These are phyloP conservation scores for Ulmus americana DNA, from an alignment of 331 rosid species.

Conservation along the genomic window DNA sequence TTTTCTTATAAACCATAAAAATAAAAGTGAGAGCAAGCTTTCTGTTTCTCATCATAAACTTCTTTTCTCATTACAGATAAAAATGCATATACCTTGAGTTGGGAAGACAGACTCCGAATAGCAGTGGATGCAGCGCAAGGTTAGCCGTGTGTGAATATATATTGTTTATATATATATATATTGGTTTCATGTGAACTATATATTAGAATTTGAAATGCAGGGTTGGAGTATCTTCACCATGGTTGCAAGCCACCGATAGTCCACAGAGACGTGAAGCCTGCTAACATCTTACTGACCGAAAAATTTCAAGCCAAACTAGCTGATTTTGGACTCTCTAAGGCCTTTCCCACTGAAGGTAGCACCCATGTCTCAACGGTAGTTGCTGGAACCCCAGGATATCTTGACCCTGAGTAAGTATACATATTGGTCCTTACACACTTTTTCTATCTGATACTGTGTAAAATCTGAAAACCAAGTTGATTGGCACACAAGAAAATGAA, in stretches of 20 bases:
- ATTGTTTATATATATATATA: neutral
- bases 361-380: slow-evolving; percentile 2
- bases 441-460: too few species aligned
- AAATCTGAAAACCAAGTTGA: too few species aligned
- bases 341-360: neutral
- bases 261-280: slow-evolving; percentile 35
- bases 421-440: neutral
- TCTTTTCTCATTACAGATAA: slow-evolving; percentile 7
- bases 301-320: slow-evolving; percentile 32
- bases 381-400: slow-evolving; percentile 29
- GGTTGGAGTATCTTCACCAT: slow-evolving; percentile 33
- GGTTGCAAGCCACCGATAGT: slow-evolving; percentile 41
- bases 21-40: neutral
- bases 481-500: too few species aligned
- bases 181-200: neutral
- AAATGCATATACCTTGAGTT: slow-evolving; percentile 10
- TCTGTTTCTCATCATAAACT: neutral
- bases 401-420: slow-evolving; percentile 31
- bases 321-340: slow-evolving; percentile 35
- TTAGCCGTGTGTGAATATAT: neutral
- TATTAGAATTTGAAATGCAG: slow-evolving; percentile 15
- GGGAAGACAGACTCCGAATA: slow-evolving; percentile 29
- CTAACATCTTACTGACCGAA: slow-evolving; percentile 31
- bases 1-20: neutral
- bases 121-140: slow-evolving; percentile 26